Evolutionary conservation across 495 filamentous ascomycete species (phyloP).

Genomic region (Podospora fimiseda): DNA sequence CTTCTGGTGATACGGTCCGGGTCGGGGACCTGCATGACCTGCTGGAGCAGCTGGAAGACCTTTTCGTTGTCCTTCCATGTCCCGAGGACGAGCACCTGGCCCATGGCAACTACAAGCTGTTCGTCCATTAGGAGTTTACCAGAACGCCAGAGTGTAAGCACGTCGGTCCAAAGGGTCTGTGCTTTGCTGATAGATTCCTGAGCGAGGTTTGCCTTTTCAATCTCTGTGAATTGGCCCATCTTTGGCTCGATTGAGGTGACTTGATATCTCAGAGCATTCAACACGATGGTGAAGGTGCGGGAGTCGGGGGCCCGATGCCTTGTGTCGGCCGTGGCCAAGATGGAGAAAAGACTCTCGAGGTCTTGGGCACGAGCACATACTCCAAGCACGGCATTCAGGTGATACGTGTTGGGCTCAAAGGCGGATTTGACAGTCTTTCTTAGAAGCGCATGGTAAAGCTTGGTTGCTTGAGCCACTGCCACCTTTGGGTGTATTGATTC

Average conservation of each 20-base stretch:
- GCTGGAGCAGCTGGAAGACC: constrained; percentile 63
- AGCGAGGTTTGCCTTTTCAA: constrained; percentile 24
- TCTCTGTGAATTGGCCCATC: constrained; percentile 4
- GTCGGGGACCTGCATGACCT: constrained; percentile 66
- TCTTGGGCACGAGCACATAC: constrained; percentile 66
- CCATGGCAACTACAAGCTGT: constrained; percentile 68
- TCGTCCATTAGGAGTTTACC: constrained; percentile 67
- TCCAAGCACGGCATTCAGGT: constrained; percentile 78
- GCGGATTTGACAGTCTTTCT: constrained; percentile 21
- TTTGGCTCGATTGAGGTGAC: constrained; percentile 16
- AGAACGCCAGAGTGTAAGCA: constrained; percentile 62
- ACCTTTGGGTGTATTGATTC: constrained; percentile 43
- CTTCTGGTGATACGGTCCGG: constrained; percentile 26
- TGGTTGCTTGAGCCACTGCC: constrained; percentile 35
- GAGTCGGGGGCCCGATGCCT: constrained; percentile 56
- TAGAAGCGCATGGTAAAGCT: neutral
- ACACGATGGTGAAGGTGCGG: constrained; percentile 70
- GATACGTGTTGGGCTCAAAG: constrained; percentile 63
- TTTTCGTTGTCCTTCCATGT: constrained; percentile 53
- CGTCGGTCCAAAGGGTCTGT: constrained; percentile 71
- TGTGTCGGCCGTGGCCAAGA: constrained; percentile 60
- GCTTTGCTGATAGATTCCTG: constrained; percentile 46
- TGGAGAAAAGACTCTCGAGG: constrained; percentile 66
- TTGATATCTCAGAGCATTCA: constrained; percentile 57
- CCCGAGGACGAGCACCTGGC: constrained; percentile 57